Evolutionary conservation across 345 rosid genomes (phyloP).

Genomic region (Lepidium africanum): DNA sequence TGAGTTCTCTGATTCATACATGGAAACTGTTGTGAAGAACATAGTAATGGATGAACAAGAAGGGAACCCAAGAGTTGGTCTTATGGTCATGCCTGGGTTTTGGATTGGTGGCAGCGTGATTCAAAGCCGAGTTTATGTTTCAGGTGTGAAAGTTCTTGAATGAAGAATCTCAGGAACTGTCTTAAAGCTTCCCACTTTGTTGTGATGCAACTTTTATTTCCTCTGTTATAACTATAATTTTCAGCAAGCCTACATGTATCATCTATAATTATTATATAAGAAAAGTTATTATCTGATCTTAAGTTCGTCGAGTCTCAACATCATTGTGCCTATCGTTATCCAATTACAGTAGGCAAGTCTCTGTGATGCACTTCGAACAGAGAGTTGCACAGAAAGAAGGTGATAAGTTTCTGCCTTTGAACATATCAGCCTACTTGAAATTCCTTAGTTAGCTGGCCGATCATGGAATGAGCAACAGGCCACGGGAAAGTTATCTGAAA

Average conservation of each 20-base stretch:
- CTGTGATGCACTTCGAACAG: neutral
- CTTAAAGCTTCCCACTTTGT: constrained; percentile 7
- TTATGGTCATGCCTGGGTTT: constrained; percentile 88
- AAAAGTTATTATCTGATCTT: neutral
- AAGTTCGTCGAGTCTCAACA: neutral
- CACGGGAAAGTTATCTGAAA: neutral
- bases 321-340: neutral
- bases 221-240: neutral
- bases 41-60: constrained; percentile 46
- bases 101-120: constrained; percentile 64
- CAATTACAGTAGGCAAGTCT: neutral
- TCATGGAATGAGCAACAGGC: neutral
- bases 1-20: constrained; percentile 67
- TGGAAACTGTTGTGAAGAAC: constrained; percentile 73
- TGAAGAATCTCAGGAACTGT: constrained; percentile 21
- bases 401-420: neutral
- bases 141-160: constrained; percentile 62
- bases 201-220: neutral
- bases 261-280: neutral
- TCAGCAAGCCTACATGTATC: neutral
- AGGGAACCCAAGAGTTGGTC: constrained; percentile 52
- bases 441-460: neutral
- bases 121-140: constrained; percentile 70
- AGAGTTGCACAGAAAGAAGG: too few species aligned
- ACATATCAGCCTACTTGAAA: neutral